phyloP scores from a whole-genome alignment of 2,329 filamentous ascomycete species.

The Colletotrichum kahawae region DNA sequence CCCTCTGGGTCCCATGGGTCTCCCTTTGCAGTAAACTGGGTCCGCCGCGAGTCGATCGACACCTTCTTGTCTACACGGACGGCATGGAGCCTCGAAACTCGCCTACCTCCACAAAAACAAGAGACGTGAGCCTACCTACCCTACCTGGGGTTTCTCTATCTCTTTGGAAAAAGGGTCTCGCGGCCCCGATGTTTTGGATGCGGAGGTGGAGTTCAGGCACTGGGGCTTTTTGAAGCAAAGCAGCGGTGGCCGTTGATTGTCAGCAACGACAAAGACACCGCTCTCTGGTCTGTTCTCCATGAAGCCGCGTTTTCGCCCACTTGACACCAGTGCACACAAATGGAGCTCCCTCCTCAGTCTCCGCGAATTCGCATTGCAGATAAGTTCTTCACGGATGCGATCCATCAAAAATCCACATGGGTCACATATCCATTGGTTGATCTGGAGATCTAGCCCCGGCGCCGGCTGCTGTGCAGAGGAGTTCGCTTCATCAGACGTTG shows the following conservation, averaged over 20 bases:
- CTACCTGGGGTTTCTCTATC: background rate
- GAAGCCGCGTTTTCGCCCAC: background rate
- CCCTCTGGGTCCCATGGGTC: background rate
- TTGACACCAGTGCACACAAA: background rate
- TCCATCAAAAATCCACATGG: background rate
- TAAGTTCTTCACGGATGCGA: background rate
- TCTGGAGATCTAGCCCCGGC: background rate
- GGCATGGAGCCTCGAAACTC: background rate
- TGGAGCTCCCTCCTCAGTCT: background rate
- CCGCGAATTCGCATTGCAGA: background rate
- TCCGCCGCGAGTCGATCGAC: background rate
- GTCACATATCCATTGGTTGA: background rate
- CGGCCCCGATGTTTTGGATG: background rate
- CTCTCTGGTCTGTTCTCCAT: background rate
- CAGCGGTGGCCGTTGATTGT: background rate
- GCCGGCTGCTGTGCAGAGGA: background rate
- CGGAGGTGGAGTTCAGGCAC: slow-evolving; percentile 1
- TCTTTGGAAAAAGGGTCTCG: background rate
- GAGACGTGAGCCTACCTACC: background rate
- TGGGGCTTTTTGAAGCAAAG: background rate
- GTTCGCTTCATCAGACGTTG: background rate
- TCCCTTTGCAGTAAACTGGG: background rate
- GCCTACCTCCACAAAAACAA: background rate
- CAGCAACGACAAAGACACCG: background rate
- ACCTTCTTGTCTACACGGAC: background rate